Conservation (phyloP, 225 moss, liverwort and hornwort species). For the Physcomitrellopsis africana region DNA sequence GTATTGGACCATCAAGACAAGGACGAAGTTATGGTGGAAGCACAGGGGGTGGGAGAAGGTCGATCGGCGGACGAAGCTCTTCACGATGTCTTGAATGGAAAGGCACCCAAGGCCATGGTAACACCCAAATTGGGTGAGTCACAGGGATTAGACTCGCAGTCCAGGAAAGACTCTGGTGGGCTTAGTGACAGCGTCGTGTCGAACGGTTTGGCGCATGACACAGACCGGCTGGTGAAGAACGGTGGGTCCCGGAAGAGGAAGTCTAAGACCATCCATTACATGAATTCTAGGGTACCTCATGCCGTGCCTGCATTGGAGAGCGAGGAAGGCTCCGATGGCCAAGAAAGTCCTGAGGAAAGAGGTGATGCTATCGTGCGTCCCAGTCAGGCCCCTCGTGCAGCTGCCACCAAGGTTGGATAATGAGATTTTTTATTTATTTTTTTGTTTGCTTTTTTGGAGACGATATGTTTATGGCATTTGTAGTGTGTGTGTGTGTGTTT, state of each 20-base stretch:
- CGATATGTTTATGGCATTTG: background rate
- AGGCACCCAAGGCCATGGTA: too few species aligned
- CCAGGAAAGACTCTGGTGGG: too few species aligned
- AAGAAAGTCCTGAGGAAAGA: constrained; percentile 36
- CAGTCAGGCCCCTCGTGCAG: constrained; percentile 27
- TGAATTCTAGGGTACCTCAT: too few species aligned
- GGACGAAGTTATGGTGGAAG: too few species aligned
- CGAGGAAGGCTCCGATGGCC: constrained; percentile 32
- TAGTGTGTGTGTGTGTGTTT: background rate
- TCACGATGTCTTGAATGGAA: background rate
- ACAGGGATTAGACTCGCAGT: too few species aligned
- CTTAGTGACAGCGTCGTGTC: constrained; percentile 16
- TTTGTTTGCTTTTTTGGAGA: background rate
- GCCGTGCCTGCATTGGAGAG: constrained; percentile 14
- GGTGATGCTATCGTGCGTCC: constrained; percentile 26
- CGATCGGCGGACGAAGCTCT: too few species aligned
- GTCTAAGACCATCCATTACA: too few species aligned
- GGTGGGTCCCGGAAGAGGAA: too few species aligned
- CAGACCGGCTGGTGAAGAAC: too few species aligned
- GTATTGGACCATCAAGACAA: too few species aligned
- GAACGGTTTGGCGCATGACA: background rate
- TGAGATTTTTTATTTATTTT: background rate
- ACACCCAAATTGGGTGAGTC: too few species aligned
- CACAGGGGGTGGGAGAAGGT: too few species aligned
- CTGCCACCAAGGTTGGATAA: constrained; percentile 33